These are phyloP conservation scores for Vararia minispora DNA, from an alignment of 768 basidiomycete genomes.

Conservation along the genomic window DNA sequence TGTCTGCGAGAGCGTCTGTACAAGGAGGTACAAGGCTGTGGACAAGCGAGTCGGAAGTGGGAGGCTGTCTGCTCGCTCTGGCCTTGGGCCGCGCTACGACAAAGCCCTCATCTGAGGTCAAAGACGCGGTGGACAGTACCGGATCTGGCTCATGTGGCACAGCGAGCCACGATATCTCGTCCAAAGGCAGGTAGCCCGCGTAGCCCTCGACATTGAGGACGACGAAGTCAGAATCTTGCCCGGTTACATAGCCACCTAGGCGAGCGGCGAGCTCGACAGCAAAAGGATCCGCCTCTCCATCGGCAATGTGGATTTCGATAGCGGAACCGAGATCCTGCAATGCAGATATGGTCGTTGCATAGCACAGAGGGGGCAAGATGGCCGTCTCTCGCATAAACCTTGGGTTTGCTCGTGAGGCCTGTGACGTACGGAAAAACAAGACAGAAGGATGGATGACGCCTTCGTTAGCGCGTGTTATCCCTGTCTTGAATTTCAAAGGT, in stretches of 20 bases:
- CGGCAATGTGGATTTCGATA: constrained; percentile 60
- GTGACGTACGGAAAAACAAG: constrained; percentile 76
- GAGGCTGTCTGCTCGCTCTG: constrained; percentile 37
- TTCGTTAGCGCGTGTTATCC: constrained; percentile 46
- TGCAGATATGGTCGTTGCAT: constrained; percentile 45
- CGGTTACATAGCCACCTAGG: constrained; percentile 62
- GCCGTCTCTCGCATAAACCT: constrained; percentile 65
- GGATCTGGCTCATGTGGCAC: constrained; percentile 8
- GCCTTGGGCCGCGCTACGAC: constrained; percentile 41
- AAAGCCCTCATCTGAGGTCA: constrained; percentile 42
- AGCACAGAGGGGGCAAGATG: constrained; percentile 61
- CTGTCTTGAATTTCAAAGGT: constrained; percentile 59
- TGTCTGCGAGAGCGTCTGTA: constrained; percentile 18
- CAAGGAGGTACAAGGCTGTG: constrained; percentile 38
- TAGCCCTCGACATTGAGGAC: constrained; percentile 69
- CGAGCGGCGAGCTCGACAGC: constrained; percentile 76
- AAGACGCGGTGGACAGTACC: constrained; percentile 16
- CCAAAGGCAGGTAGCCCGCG: constrained; percentile 64
- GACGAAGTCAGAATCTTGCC: constrained; percentile 76
- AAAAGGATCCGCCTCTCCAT: constrained; percentile 75
- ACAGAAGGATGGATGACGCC: constrained; percentile 48
- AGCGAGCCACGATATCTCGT: constrained; percentile 59
- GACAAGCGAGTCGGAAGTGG: constrained; percentile 2
- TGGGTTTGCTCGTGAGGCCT: constrained; percentile 45
- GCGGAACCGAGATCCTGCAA: constrained; percentile 24